These are phyloP conservation scores for Yamadazyma pseudoaaseri DNA, from an alignment of 1,139 yeast species.

Conservation along the genomic window DNA sequence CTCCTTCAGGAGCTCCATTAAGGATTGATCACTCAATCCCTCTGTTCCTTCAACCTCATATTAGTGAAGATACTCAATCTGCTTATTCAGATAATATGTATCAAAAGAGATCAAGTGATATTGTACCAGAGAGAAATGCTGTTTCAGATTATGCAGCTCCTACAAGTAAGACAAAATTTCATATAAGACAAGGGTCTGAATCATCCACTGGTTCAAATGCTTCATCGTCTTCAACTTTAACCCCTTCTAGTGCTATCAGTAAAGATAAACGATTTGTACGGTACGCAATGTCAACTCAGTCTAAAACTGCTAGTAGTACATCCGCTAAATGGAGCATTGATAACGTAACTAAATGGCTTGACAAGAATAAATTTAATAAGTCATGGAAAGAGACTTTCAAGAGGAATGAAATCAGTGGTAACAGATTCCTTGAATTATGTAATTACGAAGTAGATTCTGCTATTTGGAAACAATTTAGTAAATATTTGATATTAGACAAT, in stretches of 20 bases:
- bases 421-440: conserved; percentile 62
- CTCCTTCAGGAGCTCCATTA: background rate
- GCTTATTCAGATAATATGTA: conserved; percentile 8
- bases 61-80: conserved; percentile 6
- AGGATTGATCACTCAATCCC: conserved; percentile 3
- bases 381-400: conserved; percentile 70
- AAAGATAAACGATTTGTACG: conserved; percentile 43
- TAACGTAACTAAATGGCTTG: conserved; percentile 69
- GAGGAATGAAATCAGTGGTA: conserved; percentile 59
- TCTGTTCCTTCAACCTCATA: conserved; percentile 3
- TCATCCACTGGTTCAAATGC: conserved; percentile 33
- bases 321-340: conserved; percentile 60
- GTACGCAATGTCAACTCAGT: conserved; percentile 44
- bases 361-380: conserved; percentile 61
- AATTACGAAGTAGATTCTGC: conserved; percentile 59
- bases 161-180: conserved; percentile 15
- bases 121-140: conserved; percentile 6
- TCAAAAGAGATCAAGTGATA: background rate
- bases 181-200: conserved; percentile 38
- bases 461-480: conserved; percentile 49
- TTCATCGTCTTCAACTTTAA: conserved; percentile 31
- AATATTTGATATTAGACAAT: conserved; percentile 34
- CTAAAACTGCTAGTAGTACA: conserved; percentile 17
- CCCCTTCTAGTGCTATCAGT: conserved; percentile 29
- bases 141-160: conserved; percentile 10